These are phyloP conservation scores for Trichoderma asperelloides DNA, from an alignment of 495 filamentous ascomycete genomes.

Conservation along the genomic window DNA sequence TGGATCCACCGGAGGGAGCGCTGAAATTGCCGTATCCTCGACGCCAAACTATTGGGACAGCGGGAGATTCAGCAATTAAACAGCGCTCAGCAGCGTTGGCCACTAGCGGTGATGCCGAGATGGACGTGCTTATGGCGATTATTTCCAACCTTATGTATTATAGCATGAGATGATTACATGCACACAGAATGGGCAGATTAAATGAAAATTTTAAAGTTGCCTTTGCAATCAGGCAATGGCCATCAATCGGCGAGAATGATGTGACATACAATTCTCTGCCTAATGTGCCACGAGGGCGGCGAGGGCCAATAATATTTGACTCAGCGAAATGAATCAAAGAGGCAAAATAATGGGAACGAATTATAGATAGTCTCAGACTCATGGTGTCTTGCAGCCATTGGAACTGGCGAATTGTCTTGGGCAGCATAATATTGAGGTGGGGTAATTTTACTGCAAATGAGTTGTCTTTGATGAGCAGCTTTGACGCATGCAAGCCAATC, in stretches of 20 bases:
- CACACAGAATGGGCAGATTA: too few relatives aligned
- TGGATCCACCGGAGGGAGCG: neutral
- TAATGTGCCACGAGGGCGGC: too few relatives aligned
- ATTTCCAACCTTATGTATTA: too few relatives aligned
- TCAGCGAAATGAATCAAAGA: too few relatives aligned
- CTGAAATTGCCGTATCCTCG: neutral
- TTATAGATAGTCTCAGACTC: too few relatives aligned
- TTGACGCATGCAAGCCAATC: neutral
- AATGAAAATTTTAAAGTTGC: too few relatives aligned
- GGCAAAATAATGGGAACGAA: too few relatives aligned
- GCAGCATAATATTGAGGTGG: slow-evolving; percentile 4
- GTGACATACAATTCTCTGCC: too few relatives aligned
- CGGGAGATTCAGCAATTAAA: slow-evolving; percentile 5
- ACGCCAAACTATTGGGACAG: neutral
- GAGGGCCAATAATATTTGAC: too few relatives aligned
- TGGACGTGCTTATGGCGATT: neutral
- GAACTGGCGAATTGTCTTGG: neutral
- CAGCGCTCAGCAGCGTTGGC: neutral
- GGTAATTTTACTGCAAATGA: slow-evolving; percentile 4
- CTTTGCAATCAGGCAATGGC: too few relatives aligned
- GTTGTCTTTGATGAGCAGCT: neutral
- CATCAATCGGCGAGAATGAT: too few relatives aligned
- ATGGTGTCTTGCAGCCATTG: neutral
- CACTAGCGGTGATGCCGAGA: neutral
- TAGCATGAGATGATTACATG: too few relatives aligned